Percentiles rank a stretch among this genome's conserved stretches.
Conservation (phyloP, 768 basidiomycete genomes). For the Crepidotus variabilis region DNA sequence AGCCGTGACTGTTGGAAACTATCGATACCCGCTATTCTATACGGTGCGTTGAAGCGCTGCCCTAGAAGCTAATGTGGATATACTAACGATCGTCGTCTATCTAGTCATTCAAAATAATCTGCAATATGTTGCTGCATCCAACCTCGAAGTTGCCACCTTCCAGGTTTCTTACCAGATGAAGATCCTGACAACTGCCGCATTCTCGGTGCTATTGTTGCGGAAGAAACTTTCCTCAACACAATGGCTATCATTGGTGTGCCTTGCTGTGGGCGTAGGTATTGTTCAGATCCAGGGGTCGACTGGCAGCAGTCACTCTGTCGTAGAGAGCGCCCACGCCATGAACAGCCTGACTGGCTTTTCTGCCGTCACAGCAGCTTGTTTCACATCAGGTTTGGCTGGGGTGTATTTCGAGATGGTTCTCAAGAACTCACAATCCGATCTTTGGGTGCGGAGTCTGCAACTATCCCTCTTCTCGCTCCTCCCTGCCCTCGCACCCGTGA, state of each 20-base stretch:
- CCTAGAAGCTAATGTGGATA: not conserved
- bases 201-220: constrained; percentile 81
- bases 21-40: constrained; percentile 92
- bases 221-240: constrained; percentile 68
- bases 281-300: constrained; percentile 84
- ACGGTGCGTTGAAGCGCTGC: constrained; percentile 29
- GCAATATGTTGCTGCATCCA: constrained; percentile 94
- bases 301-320: constrained; percentile 16
- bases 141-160: constrained; percentile 95
- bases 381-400: constrained; percentile 94
- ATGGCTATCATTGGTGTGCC: constrained; percentile 84
- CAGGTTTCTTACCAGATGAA: constrained; percentile 99
- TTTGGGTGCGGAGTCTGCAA: constrained; percentile 98
- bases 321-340: constrained; percentile 74
- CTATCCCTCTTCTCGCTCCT: constrained; percentile 94
- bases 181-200: constrained; percentile 93
- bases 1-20: constrained; percentile 96
- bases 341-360: constrained; percentile 81
- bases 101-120: constrained; percentile 84
- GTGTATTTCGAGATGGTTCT: constrained; percentile 99
- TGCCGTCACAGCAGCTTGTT: constrained; percentile 89
- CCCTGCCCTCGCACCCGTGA: constrained; percentile 80
- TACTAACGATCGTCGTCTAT: not conserved
- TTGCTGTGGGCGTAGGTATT: constrained; percentile 90
- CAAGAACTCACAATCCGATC: constrained; percentile 84